A percentile compares a stretch with the other conserved stretches of the same genome.
These are phyloP conservation scores for Calonectria hawksworthii DNA, from an alignment of 2,329 filamentous ascomycete species.

Conservation along the genomic window DNA sequence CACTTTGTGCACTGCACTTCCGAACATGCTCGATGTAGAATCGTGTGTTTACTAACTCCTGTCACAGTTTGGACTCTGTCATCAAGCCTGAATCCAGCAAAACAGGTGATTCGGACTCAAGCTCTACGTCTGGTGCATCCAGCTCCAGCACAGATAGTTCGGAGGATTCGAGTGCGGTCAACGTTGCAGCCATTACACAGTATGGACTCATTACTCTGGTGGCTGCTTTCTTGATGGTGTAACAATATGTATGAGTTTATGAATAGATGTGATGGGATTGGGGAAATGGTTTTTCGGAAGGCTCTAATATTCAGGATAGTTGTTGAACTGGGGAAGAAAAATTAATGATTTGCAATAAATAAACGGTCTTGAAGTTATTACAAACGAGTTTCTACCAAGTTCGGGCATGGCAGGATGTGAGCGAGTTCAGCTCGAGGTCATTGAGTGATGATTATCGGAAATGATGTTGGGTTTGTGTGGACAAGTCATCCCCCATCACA, in stretches of 20 bases:
- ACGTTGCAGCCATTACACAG: background rate
- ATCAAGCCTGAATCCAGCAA: conserved; percentile 19
- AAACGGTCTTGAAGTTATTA: background rate
- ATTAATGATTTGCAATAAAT: background rate
- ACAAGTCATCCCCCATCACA: too few species aligned
- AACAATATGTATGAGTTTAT: background rate
- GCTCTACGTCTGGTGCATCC: conserved; percentile 18
- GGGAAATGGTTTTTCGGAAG: background rate
- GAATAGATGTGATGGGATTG: background rate
- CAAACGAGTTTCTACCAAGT: background rate
- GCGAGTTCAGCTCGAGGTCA: too few species aligned
- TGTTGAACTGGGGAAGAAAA: background rate
- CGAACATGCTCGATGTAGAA: background rate
- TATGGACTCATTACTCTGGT: background rate
- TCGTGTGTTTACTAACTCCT: background rate
- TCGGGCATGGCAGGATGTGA: too few species aligned
- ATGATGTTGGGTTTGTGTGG: background rate
- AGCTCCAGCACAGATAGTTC: background rate
- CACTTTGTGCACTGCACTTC: too few species aligned
- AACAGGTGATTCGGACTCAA: background rate
- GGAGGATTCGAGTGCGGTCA: conserved; percentile 7
- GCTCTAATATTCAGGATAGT: background rate
- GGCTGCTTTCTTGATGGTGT: conserved; percentile 22
- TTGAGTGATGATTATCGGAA: too few species aligned
- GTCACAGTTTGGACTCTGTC: conserved; percentile 13